These are phyloP conservation scores for Tricholoma sp. DNA, from an alignment of 768 basidiomycete species.

Conservation along the genomic window DNA sequence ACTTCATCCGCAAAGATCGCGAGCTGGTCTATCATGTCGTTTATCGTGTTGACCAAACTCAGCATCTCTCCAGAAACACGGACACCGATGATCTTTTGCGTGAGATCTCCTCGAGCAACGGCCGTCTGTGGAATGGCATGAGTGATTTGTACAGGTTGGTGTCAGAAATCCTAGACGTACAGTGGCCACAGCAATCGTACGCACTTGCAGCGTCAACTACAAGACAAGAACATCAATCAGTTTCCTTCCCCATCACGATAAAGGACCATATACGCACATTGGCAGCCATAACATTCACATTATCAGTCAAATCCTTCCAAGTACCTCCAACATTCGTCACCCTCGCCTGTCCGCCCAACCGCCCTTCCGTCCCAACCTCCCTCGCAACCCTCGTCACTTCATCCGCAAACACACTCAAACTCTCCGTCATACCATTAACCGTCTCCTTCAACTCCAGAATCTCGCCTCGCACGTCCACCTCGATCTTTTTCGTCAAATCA, in stretches of 20 bases:
- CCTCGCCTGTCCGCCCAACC: conserved; percentile 88
- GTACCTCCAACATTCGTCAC: conserved; percentile 54
- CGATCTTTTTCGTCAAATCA: conserved; percentile 53
- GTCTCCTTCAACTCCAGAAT: conserved; percentile 88
- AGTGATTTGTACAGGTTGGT: neutral
- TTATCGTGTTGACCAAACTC: conserved; percentile 96
- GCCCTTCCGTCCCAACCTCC: conserved; percentile 96
- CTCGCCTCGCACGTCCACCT: conserved; percentile 72
- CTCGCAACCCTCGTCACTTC: conserved; percentile 67
- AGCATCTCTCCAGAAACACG: conserved; percentile 95
- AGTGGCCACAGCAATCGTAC: neutral
- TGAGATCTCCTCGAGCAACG: conserved; percentile 90
- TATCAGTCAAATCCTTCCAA: too few relatives aligned
- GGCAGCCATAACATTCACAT: conserved; percentile 30
- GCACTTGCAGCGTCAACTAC: conserved; percentile 60
- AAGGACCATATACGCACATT: conserved; percentile 46
- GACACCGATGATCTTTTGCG: conserved; percentile 88
- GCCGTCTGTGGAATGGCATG: conserved; percentile 47
- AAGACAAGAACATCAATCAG: conserved; percentile 89
- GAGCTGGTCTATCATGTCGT: conserved; percentile 67
- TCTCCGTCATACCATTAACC: conserved; percentile 93
- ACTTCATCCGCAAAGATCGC: conserved; percentile 36
- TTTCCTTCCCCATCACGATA: conserved; percentile 78
- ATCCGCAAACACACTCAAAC: conserved; percentile 42
- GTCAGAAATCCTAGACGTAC: neutral